Conservation (phyloP, 345 rosid genomes). For the Capsella bursapastoris region DNA sequence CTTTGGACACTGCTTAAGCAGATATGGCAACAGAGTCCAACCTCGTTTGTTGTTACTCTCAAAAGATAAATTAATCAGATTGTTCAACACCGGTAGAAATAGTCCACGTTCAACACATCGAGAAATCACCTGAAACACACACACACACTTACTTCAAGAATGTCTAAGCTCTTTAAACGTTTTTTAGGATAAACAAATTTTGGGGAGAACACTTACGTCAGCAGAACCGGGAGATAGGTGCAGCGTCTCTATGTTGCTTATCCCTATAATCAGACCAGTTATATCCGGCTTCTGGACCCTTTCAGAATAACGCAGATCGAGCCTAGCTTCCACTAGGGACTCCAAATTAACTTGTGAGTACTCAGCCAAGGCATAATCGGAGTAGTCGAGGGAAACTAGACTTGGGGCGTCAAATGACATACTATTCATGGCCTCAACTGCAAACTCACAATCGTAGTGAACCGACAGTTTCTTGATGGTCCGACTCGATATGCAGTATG, state of each 20-base stretch:
- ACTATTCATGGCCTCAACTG: not conserved
- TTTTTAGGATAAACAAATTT: no score
- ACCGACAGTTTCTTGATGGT: slow-evolving; percentile 7
- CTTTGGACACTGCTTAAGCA: no score
- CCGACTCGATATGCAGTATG: not conserved
- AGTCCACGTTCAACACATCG: no score
- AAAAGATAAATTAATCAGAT: no score
- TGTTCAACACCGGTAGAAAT: no score
- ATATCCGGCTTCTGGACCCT: not conserved
- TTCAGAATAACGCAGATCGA: not conserved
- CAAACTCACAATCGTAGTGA: not conserved
- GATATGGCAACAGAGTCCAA: no score
- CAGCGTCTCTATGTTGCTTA: not conserved
- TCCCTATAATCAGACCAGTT: not conserved
- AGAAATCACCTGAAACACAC: no score
- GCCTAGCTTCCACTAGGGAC: slow-evolving; percentile 24
- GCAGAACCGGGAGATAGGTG: not conserved
- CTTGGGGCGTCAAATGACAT: slow-evolving; percentile 8
- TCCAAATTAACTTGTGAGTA: slow-evolving; percentile 7
- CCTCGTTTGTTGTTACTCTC: no score
- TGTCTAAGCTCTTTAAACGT: not conserved
- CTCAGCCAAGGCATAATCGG: not conserved
- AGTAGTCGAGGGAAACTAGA: slow-evolving; percentile 3
- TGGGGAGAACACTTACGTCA: not conserved
- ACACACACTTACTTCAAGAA: not conserved